These are phyloP conservation scores for Oryza coarctata DNA, from an alignment of 176 grass and related monocot genomes.

Conservation along the genomic window DNA sequence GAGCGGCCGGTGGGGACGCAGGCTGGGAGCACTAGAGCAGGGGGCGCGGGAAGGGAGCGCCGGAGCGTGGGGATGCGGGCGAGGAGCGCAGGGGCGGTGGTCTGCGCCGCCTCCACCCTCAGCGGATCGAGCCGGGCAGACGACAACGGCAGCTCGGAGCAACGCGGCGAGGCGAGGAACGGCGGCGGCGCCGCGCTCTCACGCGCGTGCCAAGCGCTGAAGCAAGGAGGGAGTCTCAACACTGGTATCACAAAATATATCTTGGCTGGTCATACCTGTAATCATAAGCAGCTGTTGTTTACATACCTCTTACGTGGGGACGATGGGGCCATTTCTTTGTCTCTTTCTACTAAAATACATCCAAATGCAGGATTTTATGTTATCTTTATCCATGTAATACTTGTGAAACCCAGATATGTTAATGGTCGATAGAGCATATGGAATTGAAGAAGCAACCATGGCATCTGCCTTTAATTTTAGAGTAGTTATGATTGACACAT, in stretches of 20 bases:
- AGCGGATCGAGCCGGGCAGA: no score
- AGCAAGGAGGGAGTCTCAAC: not conserved
- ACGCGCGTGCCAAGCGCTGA: no score
- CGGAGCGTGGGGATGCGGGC: no score
- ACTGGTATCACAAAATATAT: not conserved
- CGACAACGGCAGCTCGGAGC: no score
- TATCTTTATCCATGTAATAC: not conserved
- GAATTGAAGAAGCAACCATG: not conserved
- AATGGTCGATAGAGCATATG: not conserved
- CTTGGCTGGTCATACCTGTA: conserved; percentile 15
- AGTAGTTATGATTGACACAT: not conserved
- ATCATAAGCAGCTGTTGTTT: conserved; percentile 22
- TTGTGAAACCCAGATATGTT: not conserved
- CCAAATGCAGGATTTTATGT: not conserved
- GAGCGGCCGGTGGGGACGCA: no score
- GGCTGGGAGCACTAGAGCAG: no score
- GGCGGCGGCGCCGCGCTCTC: no score
- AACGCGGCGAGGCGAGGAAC: no score
- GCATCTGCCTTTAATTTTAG: not conserved
- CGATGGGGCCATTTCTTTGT: not conserved
- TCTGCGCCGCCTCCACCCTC: no score
- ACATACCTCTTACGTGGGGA: not conserved
- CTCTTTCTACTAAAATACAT: not conserved
- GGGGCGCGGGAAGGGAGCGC: no score
- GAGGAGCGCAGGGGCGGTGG: no score